These are phyloP conservation scores for Geotrichum citri-aurantii DNA, from an alignment of 1,139 yeast genomes.

Conservation along the genomic window DNA sequence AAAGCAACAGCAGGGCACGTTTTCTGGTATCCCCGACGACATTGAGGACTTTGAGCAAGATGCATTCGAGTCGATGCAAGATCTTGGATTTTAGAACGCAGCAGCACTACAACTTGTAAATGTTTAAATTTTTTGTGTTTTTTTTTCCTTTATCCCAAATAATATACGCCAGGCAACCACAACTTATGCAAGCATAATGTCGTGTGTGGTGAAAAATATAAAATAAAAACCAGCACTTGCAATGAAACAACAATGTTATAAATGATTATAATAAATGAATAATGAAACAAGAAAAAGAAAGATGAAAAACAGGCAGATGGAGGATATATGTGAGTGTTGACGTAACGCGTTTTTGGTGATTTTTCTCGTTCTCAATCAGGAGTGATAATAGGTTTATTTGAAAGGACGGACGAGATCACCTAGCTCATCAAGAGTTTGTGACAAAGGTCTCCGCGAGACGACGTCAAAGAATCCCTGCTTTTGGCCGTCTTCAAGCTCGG, in stretches of 20 bases:
- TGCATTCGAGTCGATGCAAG: slow-evolving; percentile 13
- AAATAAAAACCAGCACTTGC: not conserved
- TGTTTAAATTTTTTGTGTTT: no score
- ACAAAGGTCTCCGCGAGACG: slow-evolving; percentile 73
- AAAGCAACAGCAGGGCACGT: not conserved
- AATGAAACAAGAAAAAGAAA: not conserved
- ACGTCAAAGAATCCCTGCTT: slow-evolving; percentile 80
- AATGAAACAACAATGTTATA: slow-evolving; percentile 1
- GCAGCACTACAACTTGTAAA: not conserved
- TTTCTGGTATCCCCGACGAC: not conserved
- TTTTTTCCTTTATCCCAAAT: not conserved
- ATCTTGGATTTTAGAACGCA: slow-evolving; percentile 12
- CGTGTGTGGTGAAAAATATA: not conserved
- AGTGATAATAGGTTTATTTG: slow-evolving; percentile 15
- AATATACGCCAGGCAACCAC: not conserved
- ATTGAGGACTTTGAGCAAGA: slow-evolving; percentile 16
- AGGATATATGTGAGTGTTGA: not conserved
- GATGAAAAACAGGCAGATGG: not conserved
- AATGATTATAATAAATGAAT: slow-evolving; percentile 6
- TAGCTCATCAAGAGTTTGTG: slow-evolving; percentile 70
- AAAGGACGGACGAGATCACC: slow-evolving; percentile 42
- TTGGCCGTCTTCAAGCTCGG: slow-evolving; percentile 38
- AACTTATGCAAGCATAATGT: not conserved
- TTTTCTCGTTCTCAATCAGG: not conserved
- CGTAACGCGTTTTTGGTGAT: not conserved